Percentiles rank a stretch among this genome's conserved stretches.
Conservation (phyloP, 495 filamentous ascomycete species). For the Penicillium malachiteum region DNA sequence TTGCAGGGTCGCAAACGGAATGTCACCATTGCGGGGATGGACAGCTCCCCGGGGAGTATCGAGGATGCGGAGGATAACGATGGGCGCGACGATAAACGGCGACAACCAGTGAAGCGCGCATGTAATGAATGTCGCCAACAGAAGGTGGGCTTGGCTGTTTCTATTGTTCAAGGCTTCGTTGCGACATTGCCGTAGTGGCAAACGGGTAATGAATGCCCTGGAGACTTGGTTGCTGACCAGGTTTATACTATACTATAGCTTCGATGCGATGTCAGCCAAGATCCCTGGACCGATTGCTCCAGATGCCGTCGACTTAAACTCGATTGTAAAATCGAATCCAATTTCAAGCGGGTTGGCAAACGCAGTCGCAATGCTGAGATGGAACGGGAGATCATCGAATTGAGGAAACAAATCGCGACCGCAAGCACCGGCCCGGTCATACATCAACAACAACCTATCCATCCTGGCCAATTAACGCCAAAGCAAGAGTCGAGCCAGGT, state of each 20-base stretch:
- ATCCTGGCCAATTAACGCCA: constrained; percentile 49
- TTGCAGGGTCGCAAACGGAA: constrained; percentile 47
- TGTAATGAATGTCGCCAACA: constrained; percentile 96
- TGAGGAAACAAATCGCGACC: constrained; percentile 66
- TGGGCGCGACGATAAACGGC: constrained; percentile 57
- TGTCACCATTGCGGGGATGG: constrained; percentile 47
- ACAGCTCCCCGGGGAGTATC: constrained; percentile 69
- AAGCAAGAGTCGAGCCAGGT: constrained; percentile 53
- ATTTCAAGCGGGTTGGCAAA: constrained; percentile 92
- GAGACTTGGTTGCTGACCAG: constrained; percentile 5
- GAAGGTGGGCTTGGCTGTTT: constrained; percentile 59
- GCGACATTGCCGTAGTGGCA: constrained; percentile 4
- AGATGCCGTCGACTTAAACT: constrained; percentile 84
- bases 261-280: constrained; percentile 87
- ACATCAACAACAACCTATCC: constrained; percentile 48
- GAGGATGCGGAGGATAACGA: constrained; percentile 64
- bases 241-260: constrained; percentile 49
- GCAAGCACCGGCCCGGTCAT: constrained; percentile 34
- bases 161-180: not conserved
- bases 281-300: constrained; percentile 76
- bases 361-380: constrained; percentile 88
- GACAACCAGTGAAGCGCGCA: constrained; percentile 78
- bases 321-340: constrained; percentile 87
- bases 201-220: not conserved
- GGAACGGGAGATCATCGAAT: constrained; percentile 65